Percentiles rank a stretch among this genome's conserved stretches.
Evolutionary conservation across 2,329 filamentous ascomycete species (phyloP).

Genomic region (Pseudogymnoascus verrucosus): DNA sequence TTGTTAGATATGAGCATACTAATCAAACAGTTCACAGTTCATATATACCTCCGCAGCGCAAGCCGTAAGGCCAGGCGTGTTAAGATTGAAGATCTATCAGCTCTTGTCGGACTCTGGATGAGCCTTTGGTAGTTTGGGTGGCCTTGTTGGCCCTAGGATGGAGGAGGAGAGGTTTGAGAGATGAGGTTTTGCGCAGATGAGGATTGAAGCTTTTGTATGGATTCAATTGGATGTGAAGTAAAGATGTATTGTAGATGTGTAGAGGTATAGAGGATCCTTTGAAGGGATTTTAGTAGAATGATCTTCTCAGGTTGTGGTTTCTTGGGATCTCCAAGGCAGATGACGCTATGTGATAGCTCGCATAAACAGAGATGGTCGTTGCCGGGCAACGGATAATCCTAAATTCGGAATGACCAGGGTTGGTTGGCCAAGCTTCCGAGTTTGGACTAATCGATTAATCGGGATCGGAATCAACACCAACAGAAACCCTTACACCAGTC

Average conservation of each 20-base stretch:
- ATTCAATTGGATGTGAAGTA: neutral
- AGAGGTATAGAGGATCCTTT: neutral
- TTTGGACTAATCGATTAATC: constrained; percentile 6
- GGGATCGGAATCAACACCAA: constrained; percentile 3
- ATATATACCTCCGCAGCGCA: constrained; percentile 68
- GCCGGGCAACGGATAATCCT: constrained; percentile 1
- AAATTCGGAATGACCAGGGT: constrained; percentile 2
- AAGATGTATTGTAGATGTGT: neutral
- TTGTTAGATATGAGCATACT: neutral
- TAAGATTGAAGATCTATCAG: constrained; percentile 38
- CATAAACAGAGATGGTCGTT: constrained; percentile 9
- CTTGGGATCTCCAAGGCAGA: constrained; percentile 5
- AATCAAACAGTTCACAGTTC: neutral
- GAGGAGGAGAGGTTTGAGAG: neutral
- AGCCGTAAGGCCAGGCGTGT: constrained; percentile 71
- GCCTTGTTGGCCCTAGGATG: neutral
- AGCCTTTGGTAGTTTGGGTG: constrained; percentile 18
- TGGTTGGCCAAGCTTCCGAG: constrained; percentile 7
- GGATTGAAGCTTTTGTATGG: neutral
- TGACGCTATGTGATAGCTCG: constrained; percentile 6
- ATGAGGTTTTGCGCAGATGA: constrained; percentile 1
- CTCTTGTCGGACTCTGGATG: constrained; percentile 35
- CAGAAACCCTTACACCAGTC: constrained; percentile 3
- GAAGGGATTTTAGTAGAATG: neutral
- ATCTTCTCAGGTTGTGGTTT: constrained; percentile 6